Evolutionary conservation across 2,329 filamentous ascomycete species (phyloP), one percentile per base, ranked within the genome.

Genomic region (Fusarium torreyae): DNA sequence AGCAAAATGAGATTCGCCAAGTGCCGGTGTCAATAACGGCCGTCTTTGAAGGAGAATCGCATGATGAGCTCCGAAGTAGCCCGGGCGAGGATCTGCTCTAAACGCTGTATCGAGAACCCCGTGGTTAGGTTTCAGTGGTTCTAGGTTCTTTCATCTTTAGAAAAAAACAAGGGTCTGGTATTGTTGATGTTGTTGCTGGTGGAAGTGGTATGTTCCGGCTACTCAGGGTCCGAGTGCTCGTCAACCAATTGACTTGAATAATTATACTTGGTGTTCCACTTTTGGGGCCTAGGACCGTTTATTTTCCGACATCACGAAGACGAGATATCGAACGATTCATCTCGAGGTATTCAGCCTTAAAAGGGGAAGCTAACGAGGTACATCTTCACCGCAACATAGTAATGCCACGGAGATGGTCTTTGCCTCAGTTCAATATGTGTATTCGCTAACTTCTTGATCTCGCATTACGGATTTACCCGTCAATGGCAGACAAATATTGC

Each of bases 11-110:
- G 34, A 63, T 63, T 62, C 48, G 63, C 51, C 57, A 67, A 70
- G 55, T 55, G 66, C 53, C 63, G 55, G 53, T 20, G 48, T 52
- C 42, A 58, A 22, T 31, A 72, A 74, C 69, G 58, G 63, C 50
- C 53, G 66, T 72, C 51, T 73, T 70, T 70, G 63, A 45, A 44
- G 34, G 51, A 67, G 38, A 73, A 64, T 75, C 49, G 72, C 70
- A 73, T 73, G 72, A 74, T 71, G 56, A 28, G 63, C 52, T 68
- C 69, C 72, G 72, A 72, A 46, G 44, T n/a, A 64, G 58, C 64
- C 72, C 62, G 63, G 22, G 18, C 26, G 44, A n/a, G n/a, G 26
- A 39, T 36, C 26, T 26, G 22, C 17, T 54, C 22, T 31, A 28
- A 51, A 31, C 8, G 18, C 34, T 44, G 15, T 45, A 15, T 13